A percentile compares a stretch with the other conserved stretches of the same genome.
Conservation (phyloP, 2,329 filamentous ascomycete genomes). For the Thermochaetoides dissita region DNA sequence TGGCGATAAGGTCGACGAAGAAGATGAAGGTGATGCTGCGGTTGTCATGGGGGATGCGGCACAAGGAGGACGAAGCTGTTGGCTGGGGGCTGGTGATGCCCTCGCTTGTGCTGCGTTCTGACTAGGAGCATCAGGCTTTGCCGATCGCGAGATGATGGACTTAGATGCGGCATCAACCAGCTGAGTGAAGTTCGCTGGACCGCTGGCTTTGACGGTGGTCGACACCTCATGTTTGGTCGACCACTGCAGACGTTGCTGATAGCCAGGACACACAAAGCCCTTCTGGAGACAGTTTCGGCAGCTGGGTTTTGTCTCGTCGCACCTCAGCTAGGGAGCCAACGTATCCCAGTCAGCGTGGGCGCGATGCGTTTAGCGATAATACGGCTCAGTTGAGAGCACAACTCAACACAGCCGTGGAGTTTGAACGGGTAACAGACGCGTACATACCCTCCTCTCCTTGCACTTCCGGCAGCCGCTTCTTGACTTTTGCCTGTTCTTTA, state of each 20-base stretch:
- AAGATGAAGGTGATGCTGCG: constrained; percentile 2
- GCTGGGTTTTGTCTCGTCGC: constrained; percentile 17
- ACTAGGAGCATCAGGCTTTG: neutral
- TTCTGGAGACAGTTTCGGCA: constrained; percentile 17
- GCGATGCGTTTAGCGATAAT: no score
- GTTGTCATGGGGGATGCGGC: neutral
- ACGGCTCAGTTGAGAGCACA: no score
- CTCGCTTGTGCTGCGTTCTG: no score
- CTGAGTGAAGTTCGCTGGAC: constrained; percentile 16
- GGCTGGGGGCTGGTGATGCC: no score
- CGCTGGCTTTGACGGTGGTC: constrained; percentile 8
- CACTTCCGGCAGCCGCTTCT: constrained; percentile 17
- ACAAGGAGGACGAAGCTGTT: no score
- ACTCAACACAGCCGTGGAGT: no score
- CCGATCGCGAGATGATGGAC: constrained; percentile 11
- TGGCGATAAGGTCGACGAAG: constrained; percentile 4
- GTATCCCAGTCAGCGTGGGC: constrained; percentile 1
- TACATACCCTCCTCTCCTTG: constrained; percentile 16
- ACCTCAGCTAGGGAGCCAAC: constrained; percentile 12
- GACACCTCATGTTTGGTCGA: constrained; percentile 18
- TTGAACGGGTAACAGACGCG: no score
- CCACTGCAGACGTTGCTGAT: constrained; percentile 18
- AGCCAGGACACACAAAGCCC: constrained; percentile 16
- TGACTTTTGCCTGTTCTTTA: constrained; percentile 19
- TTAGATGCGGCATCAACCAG: constrained; percentile 17